Percentiles rank a stretch among this genome's conserved stretches.
Conservation (phyloP, 495 filamentous ascomycete genomes). For the Eremomyces bilateralis region DNA sequence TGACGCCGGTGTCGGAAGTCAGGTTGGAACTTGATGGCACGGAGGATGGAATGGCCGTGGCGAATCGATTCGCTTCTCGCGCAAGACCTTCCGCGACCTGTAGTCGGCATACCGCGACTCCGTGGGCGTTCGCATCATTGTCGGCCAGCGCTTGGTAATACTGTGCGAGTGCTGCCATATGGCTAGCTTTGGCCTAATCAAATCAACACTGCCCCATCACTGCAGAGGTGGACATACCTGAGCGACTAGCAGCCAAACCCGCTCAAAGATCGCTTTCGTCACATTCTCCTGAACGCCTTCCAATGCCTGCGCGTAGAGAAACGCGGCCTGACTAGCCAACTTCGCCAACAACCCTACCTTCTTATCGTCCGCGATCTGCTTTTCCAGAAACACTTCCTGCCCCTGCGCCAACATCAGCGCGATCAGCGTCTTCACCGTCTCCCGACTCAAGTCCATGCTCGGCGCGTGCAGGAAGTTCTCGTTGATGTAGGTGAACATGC, state of each 20-base stretch:
- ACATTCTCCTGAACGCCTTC: slow-evolving; percentile 90
- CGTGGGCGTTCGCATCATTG: slow-evolving; percentile 69
- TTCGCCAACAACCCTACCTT: slow-evolving; percentile 87
- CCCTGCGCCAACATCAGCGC: slow-evolving; percentile 82
- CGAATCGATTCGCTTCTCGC: slow-evolving; percentile 52
- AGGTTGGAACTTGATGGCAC: slow-evolving; percentile 67
- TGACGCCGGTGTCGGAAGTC: slow-evolving; percentile 49
- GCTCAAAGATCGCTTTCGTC: slow-evolving; percentile 78
- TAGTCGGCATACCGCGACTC: slow-evolving; percentile 65
- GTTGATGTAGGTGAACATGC: slow-evolving; percentile 99
- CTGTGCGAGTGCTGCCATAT: slow-evolving; percentile 70
- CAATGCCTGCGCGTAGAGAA: slow-evolving; percentile 65
- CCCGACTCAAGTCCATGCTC: slow-evolving; percentile 78
- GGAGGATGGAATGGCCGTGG: slow-evolving; percentile 61
- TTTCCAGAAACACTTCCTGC: slow-evolving; percentile 93
- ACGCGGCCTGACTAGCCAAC: slow-evolving; percentile 71
- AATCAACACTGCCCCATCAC: background rate
- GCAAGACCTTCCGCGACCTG: slow-evolving; percentile 56
- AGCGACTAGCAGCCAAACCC: slow-evolving; percentile 69
- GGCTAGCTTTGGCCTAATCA: slow-evolving; percentile 50
- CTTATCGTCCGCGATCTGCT: slow-evolving; percentile 81
- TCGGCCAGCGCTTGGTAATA: slow-evolving; percentile 90
- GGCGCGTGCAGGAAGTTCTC: slow-evolving; percentile 97
- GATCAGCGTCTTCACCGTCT: slow-evolving; percentile 89
- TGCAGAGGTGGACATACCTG: slow-evolving; percentile 32